These are phyloP conservation scores for Drechslerella dactyloides DNA, from an alignment of 2,329 filamentous ascomycete genomes.

Conservation along the genomic window DNA sequence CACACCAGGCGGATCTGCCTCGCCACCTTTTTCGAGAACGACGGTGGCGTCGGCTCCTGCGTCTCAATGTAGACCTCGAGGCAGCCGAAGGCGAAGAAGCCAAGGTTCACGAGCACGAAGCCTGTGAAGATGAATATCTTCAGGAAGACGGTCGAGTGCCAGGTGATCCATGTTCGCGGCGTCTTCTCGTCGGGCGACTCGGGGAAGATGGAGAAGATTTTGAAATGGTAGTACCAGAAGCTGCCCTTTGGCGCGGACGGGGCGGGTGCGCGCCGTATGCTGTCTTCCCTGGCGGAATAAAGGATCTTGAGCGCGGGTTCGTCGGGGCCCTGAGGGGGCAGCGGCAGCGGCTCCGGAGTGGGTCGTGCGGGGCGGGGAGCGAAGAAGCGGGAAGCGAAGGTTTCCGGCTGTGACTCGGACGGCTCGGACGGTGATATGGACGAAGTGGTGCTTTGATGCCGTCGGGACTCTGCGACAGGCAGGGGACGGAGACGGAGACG, in stretches of 20 bases:
- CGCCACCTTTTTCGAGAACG: constrained; percentile 33
- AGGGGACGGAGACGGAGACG: constrained; percentile 23
- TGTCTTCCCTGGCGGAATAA: constrained; percentile 32
- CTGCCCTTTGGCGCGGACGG: constrained; percentile 35
- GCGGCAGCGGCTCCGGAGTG: constrained; percentile 17
- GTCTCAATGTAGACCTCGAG: constrained; percentile 29
- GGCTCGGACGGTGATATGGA: constrained; percentile 12
- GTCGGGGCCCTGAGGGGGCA: constrained; percentile 24
- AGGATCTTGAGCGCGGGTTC: constrained; percentile 37
- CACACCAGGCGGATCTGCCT: constrained; percentile 29
- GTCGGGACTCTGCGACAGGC: constrained; percentile 14
- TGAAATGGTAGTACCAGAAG: constrained; percentile 36
- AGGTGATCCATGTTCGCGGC: constrained; percentile 40
- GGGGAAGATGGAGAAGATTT: constrained; percentile 33
- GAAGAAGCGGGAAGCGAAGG: background rate
- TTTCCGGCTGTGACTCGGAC: constrained; percentile 7
- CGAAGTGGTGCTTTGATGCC: constrained; percentile 7
- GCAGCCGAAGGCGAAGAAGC: constrained; percentile 30
- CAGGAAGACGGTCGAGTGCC: constrained; percentile 25
- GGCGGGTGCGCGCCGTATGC: constrained; percentile 27
- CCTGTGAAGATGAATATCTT: constrained; percentile 38
- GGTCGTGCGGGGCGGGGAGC: background rate
- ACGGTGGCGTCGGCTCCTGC: constrained; percentile 28
- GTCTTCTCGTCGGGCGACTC: constrained; percentile 31
- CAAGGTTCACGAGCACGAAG: constrained; percentile 34